Evolutionary conservation across 73 alveolate species (phyloP).

Genomic region (Stentor roeselii): DNA sequence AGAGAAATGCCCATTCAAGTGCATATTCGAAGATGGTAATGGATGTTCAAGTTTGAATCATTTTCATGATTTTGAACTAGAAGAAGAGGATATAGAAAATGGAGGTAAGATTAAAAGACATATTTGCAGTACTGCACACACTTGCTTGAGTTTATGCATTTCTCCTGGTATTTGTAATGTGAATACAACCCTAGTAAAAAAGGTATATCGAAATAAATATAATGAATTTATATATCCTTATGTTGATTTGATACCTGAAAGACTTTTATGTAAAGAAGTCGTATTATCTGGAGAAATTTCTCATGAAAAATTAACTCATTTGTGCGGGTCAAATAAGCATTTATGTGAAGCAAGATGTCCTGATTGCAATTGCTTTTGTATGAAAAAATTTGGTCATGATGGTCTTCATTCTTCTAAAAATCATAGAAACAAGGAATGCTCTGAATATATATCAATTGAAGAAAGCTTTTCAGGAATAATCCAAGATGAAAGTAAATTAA

Average conservation of each 20-base stretch:
- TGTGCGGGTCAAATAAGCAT: slow-evolving; percentile 23
- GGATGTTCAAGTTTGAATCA: not conserved
- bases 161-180: slow-evolving; percentile 1
- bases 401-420: slow-evolving; percentile 36
- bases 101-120: not conserved
- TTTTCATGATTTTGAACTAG: not conserved
- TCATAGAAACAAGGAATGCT: slow-evolving; percentile 46
- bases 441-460: slow-evolving; percentile 30
- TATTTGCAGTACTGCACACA: not conserved
- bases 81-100: not conserved
- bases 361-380: slow-evolving; percentile 45
- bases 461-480: not conserved
- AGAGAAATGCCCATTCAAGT: not conserved
- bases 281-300: not conserved
- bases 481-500: not conserved
- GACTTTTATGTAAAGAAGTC: not conserved
- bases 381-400: slow-evolving; percentile 28
- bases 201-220: not conserved
- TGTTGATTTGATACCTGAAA: not conserved
- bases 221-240: slow-evolving; percentile 1
- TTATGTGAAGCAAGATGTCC: slow-evolving; percentile 40
- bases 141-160: not conserved
- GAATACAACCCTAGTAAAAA: not conserved
- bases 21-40: not conserved
- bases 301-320: slow-evolving; percentile 19